phyloP scores from a whole-genome alignment of 2,329 filamentous ascomycete genomes.

The Cladosporium velox region DNA sequence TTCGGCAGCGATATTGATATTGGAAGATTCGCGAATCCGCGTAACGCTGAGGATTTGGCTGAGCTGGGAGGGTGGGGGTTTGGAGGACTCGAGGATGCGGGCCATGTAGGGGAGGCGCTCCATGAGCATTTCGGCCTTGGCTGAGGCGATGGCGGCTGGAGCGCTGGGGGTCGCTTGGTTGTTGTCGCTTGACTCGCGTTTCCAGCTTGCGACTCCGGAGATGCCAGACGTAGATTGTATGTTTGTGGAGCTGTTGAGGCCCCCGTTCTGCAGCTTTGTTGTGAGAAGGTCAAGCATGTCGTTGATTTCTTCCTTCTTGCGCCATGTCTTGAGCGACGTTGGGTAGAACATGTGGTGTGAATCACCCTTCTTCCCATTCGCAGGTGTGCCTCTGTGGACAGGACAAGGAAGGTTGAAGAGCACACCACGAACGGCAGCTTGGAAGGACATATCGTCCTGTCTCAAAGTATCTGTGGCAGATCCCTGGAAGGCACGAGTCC shows the following conservation, averaged over 20 bases:
- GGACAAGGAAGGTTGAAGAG: constrained; percentile 83
- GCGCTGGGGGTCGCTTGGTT: neutral
- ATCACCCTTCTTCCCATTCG: constrained; percentile 48
- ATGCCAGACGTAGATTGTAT: neutral
- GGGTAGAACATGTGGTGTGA: constrained; percentile 93
- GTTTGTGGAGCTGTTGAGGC: constrained; percentile 31
- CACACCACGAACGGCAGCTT: constrained; percentile 83
- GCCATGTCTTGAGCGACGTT: constrained; percentile 79
- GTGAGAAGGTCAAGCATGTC: constrained; percentile 71
- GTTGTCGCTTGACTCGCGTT: constrained; percentile 10
- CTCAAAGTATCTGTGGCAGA: constrained; percentile 70
- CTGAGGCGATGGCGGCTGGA: constrained; percentile 34
- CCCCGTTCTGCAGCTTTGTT: constrained; percentile 53
- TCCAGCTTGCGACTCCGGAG: constrained; percentile 13
- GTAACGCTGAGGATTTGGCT: constrained; percentile 69
- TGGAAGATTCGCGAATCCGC: constrained; percentile 48
- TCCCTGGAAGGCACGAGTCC: constrained; percentile 53
- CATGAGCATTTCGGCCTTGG: constrained; percentile 73
- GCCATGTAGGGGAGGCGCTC: constrained; percentile 86
- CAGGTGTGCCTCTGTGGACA: constrained; percentile 63
- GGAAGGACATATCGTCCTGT: constrained; percentile 92
- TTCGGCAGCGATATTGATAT: too few species aligned
- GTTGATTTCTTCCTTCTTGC: constrained; percentile 77
- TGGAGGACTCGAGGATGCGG: constrained; percentile 53
- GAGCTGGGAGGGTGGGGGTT: constrained; percentile 42